phyloP scores from a whole-genome alignment of 805 yeast genomes.

The Cyberlindnera lachancei region DNA sequence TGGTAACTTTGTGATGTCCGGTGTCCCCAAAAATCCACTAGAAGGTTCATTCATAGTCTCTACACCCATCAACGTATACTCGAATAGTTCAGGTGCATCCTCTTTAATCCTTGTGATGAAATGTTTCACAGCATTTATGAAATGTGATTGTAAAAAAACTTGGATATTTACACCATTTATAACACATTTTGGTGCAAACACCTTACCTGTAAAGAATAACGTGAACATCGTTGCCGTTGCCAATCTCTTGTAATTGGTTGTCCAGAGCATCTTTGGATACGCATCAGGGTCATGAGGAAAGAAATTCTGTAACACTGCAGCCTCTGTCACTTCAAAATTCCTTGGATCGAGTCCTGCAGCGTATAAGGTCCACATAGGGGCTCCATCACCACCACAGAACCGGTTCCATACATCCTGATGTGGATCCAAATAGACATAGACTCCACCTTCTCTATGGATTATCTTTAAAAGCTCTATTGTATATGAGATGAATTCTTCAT shows the following conservation, averaged over 20 bases:
- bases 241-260: constrained; percentile 73
- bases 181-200: constrained; percentile 67
- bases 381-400: constrained; percentile 85
- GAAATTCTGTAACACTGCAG: constrained; percentile 69
- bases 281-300: constrained; percentile 30
- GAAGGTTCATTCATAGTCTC: constrained; percentile 87
- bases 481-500: constrained; percentile 65
- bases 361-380: constrained; percentile 87
- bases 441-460: constrained; percentile 56
- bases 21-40: constrained; percentile 61
- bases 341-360: constrained; percentile 82
- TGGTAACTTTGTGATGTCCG: constrained; percentile 48
- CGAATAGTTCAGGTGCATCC: constrained; percentile 37
- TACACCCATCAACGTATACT: constrained; percentile 57
- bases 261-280: constrained; percentile 88
- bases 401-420: constrained; percentile 96
- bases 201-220: constrained; percentile 70
- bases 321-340: constrained; percentile 65
- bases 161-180: constrained; percentile 74
- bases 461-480: constrained; percentile 54
- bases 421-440: constrained; percentile 77
- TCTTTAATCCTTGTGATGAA: constrained; percentile 35
- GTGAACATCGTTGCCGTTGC: constrained; percentile 82
- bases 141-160: constrained; percentile 63
- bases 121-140: constrained; percentile 43